Conservation (phyloP, 768 basidiomycete genomes). For the Lactarius akahatsu region DNA sequence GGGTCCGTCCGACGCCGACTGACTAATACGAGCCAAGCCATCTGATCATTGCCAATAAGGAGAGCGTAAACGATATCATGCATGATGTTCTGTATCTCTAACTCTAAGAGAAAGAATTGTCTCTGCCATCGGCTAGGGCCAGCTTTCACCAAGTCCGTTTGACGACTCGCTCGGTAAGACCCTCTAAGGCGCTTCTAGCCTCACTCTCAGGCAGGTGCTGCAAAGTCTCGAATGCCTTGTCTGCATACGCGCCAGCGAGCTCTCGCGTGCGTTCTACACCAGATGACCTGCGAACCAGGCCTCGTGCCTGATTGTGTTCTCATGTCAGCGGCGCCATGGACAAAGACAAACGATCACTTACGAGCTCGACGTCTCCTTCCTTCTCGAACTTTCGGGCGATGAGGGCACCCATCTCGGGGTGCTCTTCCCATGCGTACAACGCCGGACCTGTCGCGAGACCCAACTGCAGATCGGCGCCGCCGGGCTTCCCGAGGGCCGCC, state of each 20-base stretch:
- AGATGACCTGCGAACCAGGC: constrained; percentile 65
- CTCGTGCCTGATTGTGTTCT: constrained; percentile 51
- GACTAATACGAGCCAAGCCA: background rate
- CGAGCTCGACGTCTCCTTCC: constrained; percentile 78
- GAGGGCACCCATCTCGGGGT: constrained; percentile 70
- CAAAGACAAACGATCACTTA: constrained; percentile 38
- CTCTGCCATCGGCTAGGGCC: background rate
- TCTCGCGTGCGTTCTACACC: constrained; percentile 76
- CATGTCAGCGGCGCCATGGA: background rate
- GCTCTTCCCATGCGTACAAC: constrained; percentile 83
- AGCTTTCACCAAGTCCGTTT: constrained; percentile 51
- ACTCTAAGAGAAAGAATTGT: background rate
- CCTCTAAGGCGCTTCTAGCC: constrained; percentile 71
- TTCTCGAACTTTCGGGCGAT: constrained; percentile 76
- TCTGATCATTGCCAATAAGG: background rate
- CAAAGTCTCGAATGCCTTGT: constrained; percentile 71
- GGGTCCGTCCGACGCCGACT: constrained; percentile 5
- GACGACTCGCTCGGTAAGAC: constrained; percentile 65
- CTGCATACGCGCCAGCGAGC: constrained; percentile 73
- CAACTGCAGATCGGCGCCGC: constrained; percentile 59
- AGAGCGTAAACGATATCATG: background rate
- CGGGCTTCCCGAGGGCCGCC: constrained; percentile 82
- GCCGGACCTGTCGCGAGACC: constrained; percentile 81
- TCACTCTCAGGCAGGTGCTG: constrained; percentile 75
- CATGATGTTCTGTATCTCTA: background rate